Evolutionary conservation across 805 yeast genomes (phyloP), one percentile per base, ranked within the genome.

Genomic region (Candida morakotiae): DNA sequence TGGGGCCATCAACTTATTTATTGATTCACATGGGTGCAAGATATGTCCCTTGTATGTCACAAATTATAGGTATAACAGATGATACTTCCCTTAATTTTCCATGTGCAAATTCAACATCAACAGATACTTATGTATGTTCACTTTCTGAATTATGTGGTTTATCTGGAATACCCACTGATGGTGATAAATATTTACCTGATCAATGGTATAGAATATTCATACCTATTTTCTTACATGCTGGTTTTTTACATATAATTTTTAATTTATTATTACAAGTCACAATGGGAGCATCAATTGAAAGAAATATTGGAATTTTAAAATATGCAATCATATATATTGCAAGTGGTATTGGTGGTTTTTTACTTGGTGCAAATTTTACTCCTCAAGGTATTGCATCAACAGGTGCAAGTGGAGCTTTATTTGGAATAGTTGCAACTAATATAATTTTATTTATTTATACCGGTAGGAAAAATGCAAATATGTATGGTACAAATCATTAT

Each of bases 161-260:
- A 55, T 61, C 73, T 15, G 79, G 78, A 2, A 51, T 78, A 6
- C 58, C 63, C 0, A 34, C 52, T 1, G 58, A 54, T 3, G 48
- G 55, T 34, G 51, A 55, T 28, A 61, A 55, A 7, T 66, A 53
- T 35, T 42, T 55, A 7, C 87, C 87, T 0, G 52, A 72, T 47
- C 89, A 82, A 56, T 78, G 85, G 80, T 82, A 81, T 71, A 59
- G 89, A 35, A 57, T 83, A 29, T 61, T 83, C 30, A 72, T 77
- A n/a, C 85, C 88, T 1, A 79, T 81, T 9, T 83, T 83, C 46
- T 51, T 83, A 37, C 89, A 83, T 52, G 87, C 88, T 3, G 89
- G 89, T 1, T 70, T 83, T 45, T 53, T 83, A 31, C 89, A 83
- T 52, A 80, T 83, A 28, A 51, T 75, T 15, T 77, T 79, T 66